Percentiles rank a stretch among this genome's conserved stretches.
phyloP scores from a whole-genome alignment of 192 early-diverging fungal genomes.

The Podila epicladia region DNA sequence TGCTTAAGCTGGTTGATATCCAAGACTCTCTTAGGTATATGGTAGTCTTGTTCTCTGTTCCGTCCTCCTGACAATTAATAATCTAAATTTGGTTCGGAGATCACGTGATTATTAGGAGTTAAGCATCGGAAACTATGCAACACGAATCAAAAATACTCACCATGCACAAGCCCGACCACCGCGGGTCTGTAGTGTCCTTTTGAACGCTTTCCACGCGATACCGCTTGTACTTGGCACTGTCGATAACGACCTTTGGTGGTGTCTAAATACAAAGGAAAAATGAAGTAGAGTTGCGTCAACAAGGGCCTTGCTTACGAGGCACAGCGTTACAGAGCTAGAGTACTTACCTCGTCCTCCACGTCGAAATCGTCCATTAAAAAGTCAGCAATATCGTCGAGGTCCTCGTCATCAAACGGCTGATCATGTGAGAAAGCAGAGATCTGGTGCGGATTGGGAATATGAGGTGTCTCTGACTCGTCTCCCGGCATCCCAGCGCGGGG shows the following conservation, averaged over 20 bases:
- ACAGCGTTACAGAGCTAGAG: neutral
- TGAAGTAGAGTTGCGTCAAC: too few relatives aligned
- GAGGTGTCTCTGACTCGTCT: too few relatives aligned
- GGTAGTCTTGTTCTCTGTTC: neutral
- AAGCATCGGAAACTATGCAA: neutral
- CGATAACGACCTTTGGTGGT: neutral
- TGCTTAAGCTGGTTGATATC: neutral
- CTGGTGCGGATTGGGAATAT: too few relatives aligned
- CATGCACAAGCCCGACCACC: slow-evolving; percentile 26
- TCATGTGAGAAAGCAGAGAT: too few relatives aligned
- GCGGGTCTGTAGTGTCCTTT: slow-evolving; percentile 2
- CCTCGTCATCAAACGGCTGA: neutral
- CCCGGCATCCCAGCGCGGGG: too few relatives aligned
- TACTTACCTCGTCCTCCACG: neutral
- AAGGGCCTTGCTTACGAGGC: too few relatives aligned
- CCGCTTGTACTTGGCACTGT: slow-evolving; percentile 27
- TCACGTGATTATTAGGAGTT: neutral
- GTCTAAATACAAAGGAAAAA: neutral
- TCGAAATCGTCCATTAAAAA: neutral
- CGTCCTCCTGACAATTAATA: neutral
- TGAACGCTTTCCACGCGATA: slow-evolving; percentile 9
- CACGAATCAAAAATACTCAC: neutral
- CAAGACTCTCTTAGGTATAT: slow-evolving; percentile 31
- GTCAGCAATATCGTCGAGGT: neutral
- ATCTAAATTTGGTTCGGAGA: neutral